Conservation (phyloP, 805 yeast genomes). For the Diddensiella santjacobensis region DNA sequence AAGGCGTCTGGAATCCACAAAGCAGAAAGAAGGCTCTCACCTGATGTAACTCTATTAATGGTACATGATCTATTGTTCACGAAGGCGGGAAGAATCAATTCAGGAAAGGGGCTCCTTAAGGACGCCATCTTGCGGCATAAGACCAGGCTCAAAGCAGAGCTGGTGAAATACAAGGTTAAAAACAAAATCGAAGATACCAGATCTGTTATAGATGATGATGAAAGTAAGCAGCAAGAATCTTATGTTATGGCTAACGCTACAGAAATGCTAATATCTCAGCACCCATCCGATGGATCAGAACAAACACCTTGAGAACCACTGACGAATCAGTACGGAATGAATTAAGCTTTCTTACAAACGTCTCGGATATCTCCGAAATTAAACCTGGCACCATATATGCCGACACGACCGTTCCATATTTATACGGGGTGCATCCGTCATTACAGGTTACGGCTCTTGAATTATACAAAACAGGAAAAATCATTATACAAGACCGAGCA, state of each 20-base stretch:
- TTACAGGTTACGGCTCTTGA: conserved; percentile 65
- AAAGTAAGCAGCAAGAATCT: conserved; percentile 17
- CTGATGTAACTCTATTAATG: conserved; percentile 55
- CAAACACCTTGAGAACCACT: conserved; percentile 58
- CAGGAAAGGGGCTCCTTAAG: conserved; percentile 84
- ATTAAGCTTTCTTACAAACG: conserved; percentile 40
- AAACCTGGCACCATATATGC: conserved; percentile 47
- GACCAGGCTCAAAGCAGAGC: conserved; percentile 77
- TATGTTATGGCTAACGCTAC: conserved; percentile 19
- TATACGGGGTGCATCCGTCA: conserved; percentile 78
- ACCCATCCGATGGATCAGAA: conserved; percentile 47
- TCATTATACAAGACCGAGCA: conserved; percentile 93
- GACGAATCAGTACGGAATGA: conserved; percentile 35
- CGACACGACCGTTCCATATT: conserved; percentile 69
- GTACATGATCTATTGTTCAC: conserved; percentile 80
- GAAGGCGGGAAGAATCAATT: conserved; percentile 74
- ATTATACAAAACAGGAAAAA: conserved; percentile 67
- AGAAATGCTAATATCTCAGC: conserved; percentile 17
- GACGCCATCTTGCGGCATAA: conserved; percentile 74
- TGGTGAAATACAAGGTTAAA: conserved; percentile 70
- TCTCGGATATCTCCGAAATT: conserved; percentile 33
- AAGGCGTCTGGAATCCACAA: conserved; percentile 63
- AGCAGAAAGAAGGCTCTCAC: conserved; percentile 45
- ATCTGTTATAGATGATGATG: conserved; percentile 40
- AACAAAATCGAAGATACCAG: conserved; percentile 56